A percentile compares a stretch with the other conserved stretches of the same genome.
These are phyloP conservation scores for Eucalyptus regnans DNA, from an alignment of 345 rosid genomes.

Conservation along the genomic window DNA sequence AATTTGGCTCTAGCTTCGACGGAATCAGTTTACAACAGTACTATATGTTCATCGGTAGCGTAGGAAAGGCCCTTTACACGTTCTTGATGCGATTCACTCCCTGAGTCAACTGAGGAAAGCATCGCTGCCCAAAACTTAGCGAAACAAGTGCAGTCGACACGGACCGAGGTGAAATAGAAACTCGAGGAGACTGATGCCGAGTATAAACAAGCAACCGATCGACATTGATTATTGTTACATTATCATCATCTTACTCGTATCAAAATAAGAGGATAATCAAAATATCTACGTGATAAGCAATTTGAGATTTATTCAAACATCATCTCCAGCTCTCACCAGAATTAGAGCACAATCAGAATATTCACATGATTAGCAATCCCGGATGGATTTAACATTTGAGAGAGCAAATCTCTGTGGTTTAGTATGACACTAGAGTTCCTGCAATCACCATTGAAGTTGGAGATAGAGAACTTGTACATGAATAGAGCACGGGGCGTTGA, in stretches of 20 bases:
- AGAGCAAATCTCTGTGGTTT: too few species aligned
- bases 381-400: not conserved
- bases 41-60: not conserved
- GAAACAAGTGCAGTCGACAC: not conserved
- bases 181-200: not conserved
- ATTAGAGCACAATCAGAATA: too few species aligned
- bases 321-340: too few species aligned
- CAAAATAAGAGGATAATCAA: too few species aligned
- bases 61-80: not conserved
- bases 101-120: not conserved
- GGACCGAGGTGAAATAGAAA: not conserved
- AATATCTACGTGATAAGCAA: too few species aligned
- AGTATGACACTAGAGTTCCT: not conserved
- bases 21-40: not conserved
- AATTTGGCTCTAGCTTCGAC: not conserved
- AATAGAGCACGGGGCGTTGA: fast-evolving
- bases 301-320: too few species aligned
- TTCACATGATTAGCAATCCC: too few species aligned
- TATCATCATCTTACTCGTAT: not conserved
- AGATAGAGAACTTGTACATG: not conserved
- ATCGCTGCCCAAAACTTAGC: not conserved
- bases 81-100: not conserved
- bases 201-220: not conserved
- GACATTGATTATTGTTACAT: not conserved
- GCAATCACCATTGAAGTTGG: too few species aligned